Conservation (phyloP, 345 rosid genomes). For the Salix udensis region DNA sequence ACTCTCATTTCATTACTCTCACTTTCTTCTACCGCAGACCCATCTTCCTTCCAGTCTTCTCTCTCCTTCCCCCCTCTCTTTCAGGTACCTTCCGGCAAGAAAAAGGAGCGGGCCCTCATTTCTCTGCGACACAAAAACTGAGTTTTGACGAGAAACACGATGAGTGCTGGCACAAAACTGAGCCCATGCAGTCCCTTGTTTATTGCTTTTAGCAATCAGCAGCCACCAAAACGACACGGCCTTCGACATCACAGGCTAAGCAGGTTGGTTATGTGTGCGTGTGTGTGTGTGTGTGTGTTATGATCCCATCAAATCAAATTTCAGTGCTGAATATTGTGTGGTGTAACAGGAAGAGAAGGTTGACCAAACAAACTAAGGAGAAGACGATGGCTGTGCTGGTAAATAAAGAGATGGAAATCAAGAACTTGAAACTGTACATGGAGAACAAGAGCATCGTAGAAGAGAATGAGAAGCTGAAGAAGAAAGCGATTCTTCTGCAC, state of each 20-base stretch:
- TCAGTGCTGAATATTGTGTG: background rate
- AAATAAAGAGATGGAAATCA: constrained; percentile 43
- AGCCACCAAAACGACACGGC: constrained; percentile 15
- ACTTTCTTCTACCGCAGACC: background rate
- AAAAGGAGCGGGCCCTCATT: background rate
- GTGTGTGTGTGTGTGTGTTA: background rate
- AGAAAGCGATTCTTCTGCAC: constrained; percentile 58
- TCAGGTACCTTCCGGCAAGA: constrained; percentile 4
- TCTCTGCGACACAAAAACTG: background rate
- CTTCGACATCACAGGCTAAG: constrained; percentile 20
- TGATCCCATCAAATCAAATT: constrained; percentile 3
- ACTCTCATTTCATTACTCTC: background rate
- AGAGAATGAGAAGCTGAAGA: constrained; percentile 66
- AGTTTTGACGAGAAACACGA: background rate
- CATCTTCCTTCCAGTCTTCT: background rate
- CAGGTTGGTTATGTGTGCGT: constrained; percentile 16
- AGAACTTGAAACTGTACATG: constrained; percentile 58
- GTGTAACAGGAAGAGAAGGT: constrained; percentile 35
- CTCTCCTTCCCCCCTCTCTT: background rate
- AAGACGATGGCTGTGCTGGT: constrained; percentile 1
- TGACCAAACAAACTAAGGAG: constrained; percentile 20
- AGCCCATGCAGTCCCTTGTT: constrained; percentile 3
- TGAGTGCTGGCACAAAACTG: constrained; percentile 24
- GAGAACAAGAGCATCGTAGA: constrained; percentile 60
- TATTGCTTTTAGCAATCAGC: constrained; percentile 3